Evolutionary conservation across 768 basidiomycete genomes (phyloP).

Genomic region (Pleurotus platypus): DNA sequence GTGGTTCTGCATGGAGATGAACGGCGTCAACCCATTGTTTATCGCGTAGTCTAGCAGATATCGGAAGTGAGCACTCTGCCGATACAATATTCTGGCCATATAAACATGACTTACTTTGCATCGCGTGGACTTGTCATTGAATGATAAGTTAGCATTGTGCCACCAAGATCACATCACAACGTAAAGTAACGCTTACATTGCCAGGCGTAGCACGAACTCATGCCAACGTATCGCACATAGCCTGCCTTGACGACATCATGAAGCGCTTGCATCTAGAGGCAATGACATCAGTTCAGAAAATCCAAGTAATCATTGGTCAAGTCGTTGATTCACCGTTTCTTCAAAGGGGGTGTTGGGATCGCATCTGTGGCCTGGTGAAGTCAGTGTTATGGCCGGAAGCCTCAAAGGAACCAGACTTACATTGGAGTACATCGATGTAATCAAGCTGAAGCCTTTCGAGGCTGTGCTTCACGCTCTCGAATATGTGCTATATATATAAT

Average conservation of each 20-base stretch:
- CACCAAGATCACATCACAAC: too few species aligned
- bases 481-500: slow-evolving; percentile 42
- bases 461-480: slow-evolving; percentile 42
- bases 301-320: too few species aligned
- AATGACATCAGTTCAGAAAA: too few species aligned
- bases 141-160: too few species aligned
- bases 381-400: not conserved
- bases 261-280: slow-evolving; percentile 38
- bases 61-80: not conserved
- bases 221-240: slow-evolving; percentile 39
- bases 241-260: slow-evolving; percentile 45
- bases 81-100: not conserved
- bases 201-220: slow-evolving; percentile 34
- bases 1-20: slow-evolving; percentile 66
- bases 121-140: slow-evolving; percentile 12
- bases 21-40: slow-evolving; percentile 41
- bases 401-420: slow-evolving; percentile 18
- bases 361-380: slow-evolving; percentile 27
- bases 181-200: slow-evolving; percentile 13
- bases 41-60: slow-evolving; percentile 32
- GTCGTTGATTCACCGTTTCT: slow-evolving; percentile 19
- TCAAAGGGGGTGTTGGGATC: slow-evolving; percentile 38
- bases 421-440: slow-evolving; percentile 60
- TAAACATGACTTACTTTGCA: slow-evolving; percentile 10
- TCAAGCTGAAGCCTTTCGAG: slow-evolving; percentile 54